Evolutionary conservation across 768 basidiomycete genomes (phyloP), one percentile per base, ranked within the genome.

Genomic region (Agaricus sinodeliciosus): DNA sequence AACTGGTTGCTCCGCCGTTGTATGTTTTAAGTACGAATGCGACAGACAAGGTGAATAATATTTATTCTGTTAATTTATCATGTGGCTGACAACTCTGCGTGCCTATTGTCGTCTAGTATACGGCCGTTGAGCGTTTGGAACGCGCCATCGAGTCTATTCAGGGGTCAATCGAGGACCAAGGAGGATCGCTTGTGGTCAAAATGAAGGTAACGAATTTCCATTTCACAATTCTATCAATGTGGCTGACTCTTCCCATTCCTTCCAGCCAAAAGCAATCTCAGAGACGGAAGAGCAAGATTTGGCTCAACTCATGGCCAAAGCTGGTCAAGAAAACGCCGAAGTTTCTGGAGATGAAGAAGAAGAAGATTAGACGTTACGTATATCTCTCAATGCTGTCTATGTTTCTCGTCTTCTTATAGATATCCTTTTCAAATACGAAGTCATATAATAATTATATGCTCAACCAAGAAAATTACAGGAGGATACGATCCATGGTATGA

Each of bases 241-340:
- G 25, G 19, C 57, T 43, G 15, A 39, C 43, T 39, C n/a, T 8
- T 19, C 28, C 53, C 9, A 37, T 22, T 47, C 46, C 55, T 16
- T 57, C 27, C 59, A 96, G 93, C 96, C 96, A 55, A 98, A 98
- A 77, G 93, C 95, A 2, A 88, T 99, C 35, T 94, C 91, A 22
- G 96, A 97, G 68, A 90, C 90, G 4, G 96, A 99, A 71, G 96
- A 99, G 68, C 89, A 93, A 59, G 96, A 97, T 66, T 81, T 99
- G 57, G 94, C 93, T 0, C 89, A 93, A 58, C 87, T 96, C 62
- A 97, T 99, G 95, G 91, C 88, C 36, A 90, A 92, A 68, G 94
- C 87, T 16, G 87, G 87, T 54, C 79, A 83, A 65, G 95, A 96
- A 72, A 99, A 99, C 66, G 90, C 85, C 4, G 94, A 99, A 64